Evolutionary conservation across 352 stramenopile species (phyloP), one percentile per base, ranked within the genome.

Genomic region (Phytophthora pinifolia): DNA sequence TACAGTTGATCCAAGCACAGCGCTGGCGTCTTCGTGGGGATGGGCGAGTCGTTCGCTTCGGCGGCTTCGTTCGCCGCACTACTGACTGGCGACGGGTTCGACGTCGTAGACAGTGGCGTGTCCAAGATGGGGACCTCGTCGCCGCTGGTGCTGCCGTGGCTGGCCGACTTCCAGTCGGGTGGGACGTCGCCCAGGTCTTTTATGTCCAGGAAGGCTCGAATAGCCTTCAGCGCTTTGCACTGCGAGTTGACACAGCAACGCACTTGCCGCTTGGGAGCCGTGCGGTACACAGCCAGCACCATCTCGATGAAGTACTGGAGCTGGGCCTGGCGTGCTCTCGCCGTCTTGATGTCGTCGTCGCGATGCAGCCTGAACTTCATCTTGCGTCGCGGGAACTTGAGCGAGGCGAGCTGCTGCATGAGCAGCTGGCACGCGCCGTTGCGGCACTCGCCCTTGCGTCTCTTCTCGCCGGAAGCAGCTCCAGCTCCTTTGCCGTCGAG

Each of bases 331-430:
- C 79, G 79, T 31, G 78, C 58, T 38, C 63, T 54, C 6, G 67
- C 67, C 7, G 72, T 59, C 20, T 75, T 60, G 9, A 82, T 22
- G 41, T 72, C 62, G 42, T 48, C 44, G 25, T 62, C 50, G 18
- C 30, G 54, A 31, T 64, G 56, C 45, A 75, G 35, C 6, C 49
- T 51, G 30, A 67, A 35, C 1, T 51, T 55, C 29, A 83, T 51
- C 37, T 69, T 79, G 10, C 77, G 76, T 0, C 63, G 54, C 9
- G 77, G 77, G 54, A 89, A 89, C 52, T 87, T 85, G 60, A 84
- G 31, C 10, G 53, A n/a, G 4, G 51, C 25, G 33, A 88, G 61
- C 50, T 81, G 63, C 17, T 52, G 55, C 30, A 33, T 13, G 6
- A 87, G 63, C 15, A 76, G 61, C 20, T 35, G 46, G 46, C 77